Percentiles rank a stretch among this genome's conserved stretches.
These are phyloP conservation scores for Clonostachys rosea DNA, from an alignment of 2,329 filamentous ascomycete species.

Conservation along the genomic window DNA sequence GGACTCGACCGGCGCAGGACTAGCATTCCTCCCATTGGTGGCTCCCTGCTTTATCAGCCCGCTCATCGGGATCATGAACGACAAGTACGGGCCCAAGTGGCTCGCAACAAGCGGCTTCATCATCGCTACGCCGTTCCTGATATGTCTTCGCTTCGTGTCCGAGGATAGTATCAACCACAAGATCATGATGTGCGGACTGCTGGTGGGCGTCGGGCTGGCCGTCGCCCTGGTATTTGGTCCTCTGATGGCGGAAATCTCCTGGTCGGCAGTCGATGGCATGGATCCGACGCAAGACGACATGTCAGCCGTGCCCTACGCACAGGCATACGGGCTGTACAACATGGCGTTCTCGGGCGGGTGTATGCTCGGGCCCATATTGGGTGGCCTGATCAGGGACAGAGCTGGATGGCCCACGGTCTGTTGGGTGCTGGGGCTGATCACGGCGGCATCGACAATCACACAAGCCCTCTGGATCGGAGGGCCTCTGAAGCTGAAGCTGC, in stretches of 20 bases:
- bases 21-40: slow-evolving; percentile 25
- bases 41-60: slow-evolving; percentile 22
- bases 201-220: slow-evolving; percentile 20
- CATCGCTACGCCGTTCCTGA: slow-evolving; percentile 22
- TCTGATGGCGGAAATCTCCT: slow-evolving; percentile 28
- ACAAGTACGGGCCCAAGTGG: slow-evolving; percentile 27
- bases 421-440: slow-evolving; percentile 20
- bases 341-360: slow-evolving; percentile 24
- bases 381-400: slow-evolving; percentile 22
- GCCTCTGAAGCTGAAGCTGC: slow-evolving; percentile 4
- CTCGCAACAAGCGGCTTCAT: slow-evolving; percentile 22
- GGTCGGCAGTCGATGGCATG: slow-evolving; percentile 11
- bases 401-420: slow-evolving; percentile 24
- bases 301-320: slow-evolving; percentile 19
- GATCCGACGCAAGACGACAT: slow-evolving; percentile 5
- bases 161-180: slow-evolving; percentile 20
- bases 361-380: slow-evolving; percentile 23
- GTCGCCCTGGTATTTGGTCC: slow-evolving; percentile 22
- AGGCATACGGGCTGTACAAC: slow-evolving; percentile 27
- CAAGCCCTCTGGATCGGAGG: slow-evolving; percentile 20
- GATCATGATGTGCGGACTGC: slow-evolving; percentile 21
- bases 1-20: slow-evolving; percentile 23
- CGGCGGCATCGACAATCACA: slow-evolving; percentile 16
- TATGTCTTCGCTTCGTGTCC: slow-evolving; percentile 23
- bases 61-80: slow-evolving; percentile 18